A percentile compares a stretch with the other conserved stretches of the same genome.
Evolutionary conservation across 129 eudicot genomes (phyloP).

Genomic region (Smallanthus sonchifolius): DNA sequence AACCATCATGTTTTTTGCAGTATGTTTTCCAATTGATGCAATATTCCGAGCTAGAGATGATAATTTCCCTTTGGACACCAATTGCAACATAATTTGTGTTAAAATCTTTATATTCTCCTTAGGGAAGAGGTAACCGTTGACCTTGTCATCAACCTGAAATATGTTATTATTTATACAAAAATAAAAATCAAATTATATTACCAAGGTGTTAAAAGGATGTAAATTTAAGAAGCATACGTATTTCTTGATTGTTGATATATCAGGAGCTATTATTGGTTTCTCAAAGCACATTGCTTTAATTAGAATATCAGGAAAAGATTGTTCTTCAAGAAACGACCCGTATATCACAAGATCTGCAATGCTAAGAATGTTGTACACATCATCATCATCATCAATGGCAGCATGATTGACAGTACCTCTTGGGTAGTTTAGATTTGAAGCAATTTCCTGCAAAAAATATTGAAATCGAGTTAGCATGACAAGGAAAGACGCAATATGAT

Average conservation of each 20-base stretch:
- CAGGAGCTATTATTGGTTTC: conserved; percentile 85
- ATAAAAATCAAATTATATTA: not conserved
- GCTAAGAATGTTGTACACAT: conserved; percentile 36
- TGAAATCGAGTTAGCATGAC: not conserved
- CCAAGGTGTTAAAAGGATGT: conserved; percentile 2
- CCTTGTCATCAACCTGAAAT: conserved; percentile 80
- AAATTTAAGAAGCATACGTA: conserved; percentile 47
- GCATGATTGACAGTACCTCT: conserved; percentile 51
- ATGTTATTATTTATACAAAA: conserved; percentile 19
- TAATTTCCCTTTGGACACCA: conserved; percentile 55
- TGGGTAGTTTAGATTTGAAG: conserved; percentile 61
- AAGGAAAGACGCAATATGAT: not conserved
- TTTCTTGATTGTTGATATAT: conserved; percentile 60
- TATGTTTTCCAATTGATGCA: conserved; percentile 66
- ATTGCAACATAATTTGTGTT: conserved; percentile 41
- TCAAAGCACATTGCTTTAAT: conserved; percentile 82
- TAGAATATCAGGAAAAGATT: conserved; percentile 67
- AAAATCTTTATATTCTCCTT: conserved; percentile 54
- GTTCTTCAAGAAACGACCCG: conserved; percentile 79
- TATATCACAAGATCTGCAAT: conserved; percentile 71
- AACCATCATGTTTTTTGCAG: conserved; percentile 78
- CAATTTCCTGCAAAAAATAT: conserved; percentile 29
- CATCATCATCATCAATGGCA: conserved; percentile 41
- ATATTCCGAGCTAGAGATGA: conserved; percentile 60
- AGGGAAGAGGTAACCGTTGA: conserved; percentile 80